Base-by-base conservation (phyloP, 805 yeast genomes). In the Starmerella apis region DNA sequence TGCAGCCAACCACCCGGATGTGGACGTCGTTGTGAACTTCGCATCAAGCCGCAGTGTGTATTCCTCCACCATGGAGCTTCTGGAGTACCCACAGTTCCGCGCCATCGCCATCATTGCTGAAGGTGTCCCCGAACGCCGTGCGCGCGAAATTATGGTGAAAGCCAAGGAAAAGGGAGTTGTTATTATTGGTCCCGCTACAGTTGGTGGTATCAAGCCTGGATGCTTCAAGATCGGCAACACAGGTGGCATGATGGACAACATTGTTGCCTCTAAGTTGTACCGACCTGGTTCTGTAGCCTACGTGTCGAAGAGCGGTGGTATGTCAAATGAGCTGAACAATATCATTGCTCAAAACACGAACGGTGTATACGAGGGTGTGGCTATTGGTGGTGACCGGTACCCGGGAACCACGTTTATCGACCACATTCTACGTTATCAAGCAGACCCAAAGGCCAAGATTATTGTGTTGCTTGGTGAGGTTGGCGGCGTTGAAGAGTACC, bases 341-440 rank as follows among this genome's bases (percentile, higher is more conserved):
- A 71, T 70, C 60, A 70, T 70, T 51, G 52, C 71, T 24, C 71
- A 70, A 52, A 67, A 65, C 50, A 70, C 74, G 51, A 68, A 70
- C 55, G 74, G 74, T 57, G 74, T 70, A 19, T 71, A 71, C 59
- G 74, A 70, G 66, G 83, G 81, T 59, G 74, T 78, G 56, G 83
- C 83, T 61, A 78, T 78, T 73, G 83, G 83, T 56, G 83, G 83
- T 66, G 83, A 78, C 70, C 77, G 83, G 57, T 78, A 79, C 74
- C 83, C 83, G 53, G 83, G 83, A 60, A 79, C 83, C 58, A 77
- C 81, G 62, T 78, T 78, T 68, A 78, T 79, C 55, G 83, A 78
- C 67, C 83, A 80, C 62, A 74, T 78, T 63, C 70, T 79, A 54
- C 76, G 81, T 60, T 78, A 72, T 74, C 73, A 79, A 70, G 71